Percentiles rank a stretch among this genome's conserved stretches.
Evolutionary conservation across 2,329 filamentous ascomycete species (phyloP).

Genomic region (Periconia sp.): DNA sequence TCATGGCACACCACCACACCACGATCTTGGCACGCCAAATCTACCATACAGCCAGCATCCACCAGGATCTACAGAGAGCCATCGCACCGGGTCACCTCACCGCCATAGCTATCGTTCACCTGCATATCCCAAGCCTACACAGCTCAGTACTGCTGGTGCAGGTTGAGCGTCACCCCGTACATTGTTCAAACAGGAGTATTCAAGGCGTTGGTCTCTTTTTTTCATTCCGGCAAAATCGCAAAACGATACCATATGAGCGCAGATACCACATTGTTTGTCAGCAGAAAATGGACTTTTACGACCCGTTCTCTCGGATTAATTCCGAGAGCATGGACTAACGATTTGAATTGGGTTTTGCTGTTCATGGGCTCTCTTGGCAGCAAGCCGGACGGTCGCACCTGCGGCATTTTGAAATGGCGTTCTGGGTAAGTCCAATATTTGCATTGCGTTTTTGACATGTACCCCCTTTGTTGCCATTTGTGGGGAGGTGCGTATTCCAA

Average conservation of each 20-base stretch:
- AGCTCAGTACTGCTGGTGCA: conserved; percentile 41
- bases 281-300: conserved; percentile 8
- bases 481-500: neutral
- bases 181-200: conserved; percentile 24
- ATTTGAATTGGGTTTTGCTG: conserved; percentile 10
- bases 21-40: conserved; percentile 37
- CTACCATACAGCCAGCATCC: conserved; percentile 35
- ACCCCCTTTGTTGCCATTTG: neutral
- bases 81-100: conserved; percentile 40
- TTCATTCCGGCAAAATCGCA: conserved; percentile 10
- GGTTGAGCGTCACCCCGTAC: conserved; percentile 20
- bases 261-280: conserved; percentile 12
- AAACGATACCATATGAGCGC: conserved; percentile 18
- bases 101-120: conserved; percentile 43
- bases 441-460: conserved; percentile 13
- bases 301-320: conserved; percentile 10
- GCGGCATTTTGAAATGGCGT: conserved; percentile 28
- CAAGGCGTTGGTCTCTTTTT: conserved; percentile 20
- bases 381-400: conserved; percentile 2
- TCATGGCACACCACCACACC: conserved; percentile 31
- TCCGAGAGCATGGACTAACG: conserved; percentile 13
- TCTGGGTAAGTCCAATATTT: conserved; percentile 18
- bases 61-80: conserved; percentile 37
- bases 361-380: neutral
- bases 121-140: conserved; percentile 38